These are phyloP conservation scores for Cochlearia excelsa DNA, from an alignment of 345 rosid genomes.

Conservation along the genomic window DNA sequence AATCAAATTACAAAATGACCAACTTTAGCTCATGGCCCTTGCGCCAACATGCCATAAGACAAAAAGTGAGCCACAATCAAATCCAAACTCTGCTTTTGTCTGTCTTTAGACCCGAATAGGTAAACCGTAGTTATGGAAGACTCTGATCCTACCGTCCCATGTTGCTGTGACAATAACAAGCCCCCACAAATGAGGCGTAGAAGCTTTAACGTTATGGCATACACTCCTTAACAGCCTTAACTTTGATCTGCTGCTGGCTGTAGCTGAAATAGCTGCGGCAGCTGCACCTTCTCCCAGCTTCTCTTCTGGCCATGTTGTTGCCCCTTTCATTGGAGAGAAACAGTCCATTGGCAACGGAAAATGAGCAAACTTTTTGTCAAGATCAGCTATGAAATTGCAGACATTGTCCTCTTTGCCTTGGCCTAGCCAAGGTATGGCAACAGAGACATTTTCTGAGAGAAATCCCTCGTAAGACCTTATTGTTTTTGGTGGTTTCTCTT, in stretches of 20 bases:
- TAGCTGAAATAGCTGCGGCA: slow-evolving; percentile 40
- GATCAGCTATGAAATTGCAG: slow-evolving; percentile 34
- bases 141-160: slow-evolving; percentile 74
- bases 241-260: slow-evolving; percentile 47
- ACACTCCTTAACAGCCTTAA: slow-evolving; percentile 59
- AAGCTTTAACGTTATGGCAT: slow-evolving; percentile 47
- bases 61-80: too few species aligned
- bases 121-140: slow-evolving; percentile 72
- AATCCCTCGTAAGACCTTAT: slow-evolving; percentile 59
- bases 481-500: slow-evolving; percentile 40
- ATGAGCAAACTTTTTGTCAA: slow-evolving; percentile 35
- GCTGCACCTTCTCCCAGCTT: slow-evolving; percentile 45
- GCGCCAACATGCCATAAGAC: too few species aligned
- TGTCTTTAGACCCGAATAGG: slow-evolving; percentile 47
- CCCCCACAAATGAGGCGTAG: slow-evolving; percentile 48
- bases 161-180: slow-evolving; percentile 68
- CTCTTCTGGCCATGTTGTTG: slow-evolving; percentile 86
- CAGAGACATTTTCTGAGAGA: slow-evolving; percentile 50
- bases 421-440: slow-evolving; percentile 74
- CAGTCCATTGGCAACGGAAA: slow-evolving; percentile 47
- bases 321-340: slow-evolving; percentile 50
- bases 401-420: slow-evolving; percentile 32
- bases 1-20: too few species aligned
- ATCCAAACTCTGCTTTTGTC: too few species aligned
- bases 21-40: too few species aligned